Conservation (phyloP, 768 basidiomycete genomes). For the Macrocybe gigantea region DNA sequence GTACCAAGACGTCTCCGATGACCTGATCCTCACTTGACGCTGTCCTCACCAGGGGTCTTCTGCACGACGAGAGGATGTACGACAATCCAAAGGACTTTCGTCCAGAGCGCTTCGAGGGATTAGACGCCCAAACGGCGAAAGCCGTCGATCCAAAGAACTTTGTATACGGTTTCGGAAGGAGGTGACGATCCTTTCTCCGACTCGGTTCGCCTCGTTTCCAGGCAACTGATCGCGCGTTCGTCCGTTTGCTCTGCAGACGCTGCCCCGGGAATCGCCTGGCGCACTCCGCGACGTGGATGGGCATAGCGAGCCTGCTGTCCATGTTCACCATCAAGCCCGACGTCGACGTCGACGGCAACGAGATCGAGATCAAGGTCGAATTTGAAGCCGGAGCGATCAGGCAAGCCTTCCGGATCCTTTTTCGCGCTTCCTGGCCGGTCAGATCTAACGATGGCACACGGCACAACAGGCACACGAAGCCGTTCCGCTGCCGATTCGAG, state of each 20-base stretch:
- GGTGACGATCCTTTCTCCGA: conserved; percentile 22
- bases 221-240: not conserved
- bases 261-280: conserved; percentile 38
- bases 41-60: conserved; percentile 33
- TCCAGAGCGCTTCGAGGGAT: conserved; percentile 20
- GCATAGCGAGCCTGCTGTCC: conserved; percentile 12
- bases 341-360: conserved; percentile 22
- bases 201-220: not conserved
- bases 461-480: too few species aligned
- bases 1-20: conserved; percentile 5
- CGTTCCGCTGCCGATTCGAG: too few species aligned
- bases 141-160: conserved; percentile 40
- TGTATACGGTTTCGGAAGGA: conserved; percentile 54
- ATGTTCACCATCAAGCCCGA: conserved; percentile 29
- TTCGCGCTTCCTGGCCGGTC: too few species aligned
- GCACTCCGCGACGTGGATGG: conserved; percentile 28
- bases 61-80: conserved; percentile 10
- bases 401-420: conserved; percentile 20
- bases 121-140: conserved; percentile 13
- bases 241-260: conserved; percentile 16
- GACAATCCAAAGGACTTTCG: conserved; percentile 6
- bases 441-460: too few species aligned
- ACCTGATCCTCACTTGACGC: not conserved
- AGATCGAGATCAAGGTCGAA: conserved; percentile 34
- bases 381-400: conserved; percentile 40